phyloP scores from a whole-genome alignment of 768 basidiomycete species.

The Lactarius quietus region DNA sequence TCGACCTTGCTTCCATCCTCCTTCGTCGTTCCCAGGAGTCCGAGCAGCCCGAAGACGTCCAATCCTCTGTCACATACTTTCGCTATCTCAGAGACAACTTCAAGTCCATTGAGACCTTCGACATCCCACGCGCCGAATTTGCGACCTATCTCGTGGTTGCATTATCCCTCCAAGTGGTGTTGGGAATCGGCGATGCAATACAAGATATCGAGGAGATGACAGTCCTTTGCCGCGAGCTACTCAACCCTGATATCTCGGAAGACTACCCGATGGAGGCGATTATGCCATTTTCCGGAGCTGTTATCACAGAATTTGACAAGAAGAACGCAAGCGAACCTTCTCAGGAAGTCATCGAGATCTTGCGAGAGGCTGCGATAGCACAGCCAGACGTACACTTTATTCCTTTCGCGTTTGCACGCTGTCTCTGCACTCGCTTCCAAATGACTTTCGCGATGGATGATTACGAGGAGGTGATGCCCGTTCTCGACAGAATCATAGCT shows the following conservation, averaged over 20 bases:
- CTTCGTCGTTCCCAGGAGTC: neutral
- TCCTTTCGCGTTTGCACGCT: neutral
- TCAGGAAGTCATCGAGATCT: neutral
- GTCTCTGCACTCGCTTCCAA: neutral
- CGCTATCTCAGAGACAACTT: neutral
- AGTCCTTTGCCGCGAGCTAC: constrained; percentile 1
- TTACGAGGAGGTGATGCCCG: neutral
- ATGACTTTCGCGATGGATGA: neutral
- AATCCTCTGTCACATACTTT: neutral
- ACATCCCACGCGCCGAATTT: neutral
- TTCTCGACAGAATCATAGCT: neutral
- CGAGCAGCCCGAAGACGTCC: neutral
- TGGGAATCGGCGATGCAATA: neutral
- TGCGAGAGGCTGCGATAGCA: neutral
- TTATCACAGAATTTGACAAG: neutral
- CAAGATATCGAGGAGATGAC: neutral
- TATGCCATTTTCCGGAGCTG: neutral
- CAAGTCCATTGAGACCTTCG: neutral
- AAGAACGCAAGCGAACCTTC: neutral
- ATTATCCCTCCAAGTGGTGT: neutral
- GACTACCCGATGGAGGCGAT: neutral
- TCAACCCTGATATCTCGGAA: neutral
- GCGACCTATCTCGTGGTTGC: neutral
- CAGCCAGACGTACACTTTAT: neutral
- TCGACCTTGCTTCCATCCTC: neutral